Evolutionary conservation across 2,329 filamentous ascomycete genomes (phyloP), one percentile per base, ranked within the genome.

Genomic region (Cladosporium sp.): DNA sequence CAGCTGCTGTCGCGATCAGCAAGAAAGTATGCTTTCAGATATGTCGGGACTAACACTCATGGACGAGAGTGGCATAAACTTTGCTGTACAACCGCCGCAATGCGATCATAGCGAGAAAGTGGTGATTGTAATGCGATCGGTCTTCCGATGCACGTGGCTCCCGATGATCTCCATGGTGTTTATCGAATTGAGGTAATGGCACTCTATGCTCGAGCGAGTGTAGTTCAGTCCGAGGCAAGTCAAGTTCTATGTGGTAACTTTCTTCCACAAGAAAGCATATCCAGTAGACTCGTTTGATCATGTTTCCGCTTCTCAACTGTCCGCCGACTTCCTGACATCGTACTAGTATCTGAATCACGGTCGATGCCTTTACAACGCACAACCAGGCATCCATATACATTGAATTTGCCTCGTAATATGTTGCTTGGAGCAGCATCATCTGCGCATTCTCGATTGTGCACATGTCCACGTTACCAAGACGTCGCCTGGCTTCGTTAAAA

Each of bases 401-500:
- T 36, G 56, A 57, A 18, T 51, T 58, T 6, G 59, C 51, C 37
- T 59, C 56, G 54, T 56, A 62, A 42, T 61, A 62, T 8, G 52
- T 60, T 7, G 78, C 78, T 51, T 78, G 73, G 27, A 84, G 67
- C 6, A 80, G 71, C 57, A 77, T 75, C 38, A 81, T 74, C 58
- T 84, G 81, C 7, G 83, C 72, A 53, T 78, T 81, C 56, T 83
- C 79, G 17, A 84, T 62, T 47, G 73, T 79, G 58, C 74, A 79
- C 19, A 80, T 75, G 1, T 76, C 76, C 47, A 78, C 59, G 60
- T 82, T 82, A 0, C 82, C 81, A 60, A 83, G 73, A 13, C 79
- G 71, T 51, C 74, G 75, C 43, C 81, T 72, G 13, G 80, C 82
- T 63, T 83, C 81, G 55, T 84, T 84, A 64, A 84, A 84, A 30